phyloP scores from a whole-genome alignment of 1,284 basidiomycete genomes.

The Ceratobasidium sp. region DNA sequence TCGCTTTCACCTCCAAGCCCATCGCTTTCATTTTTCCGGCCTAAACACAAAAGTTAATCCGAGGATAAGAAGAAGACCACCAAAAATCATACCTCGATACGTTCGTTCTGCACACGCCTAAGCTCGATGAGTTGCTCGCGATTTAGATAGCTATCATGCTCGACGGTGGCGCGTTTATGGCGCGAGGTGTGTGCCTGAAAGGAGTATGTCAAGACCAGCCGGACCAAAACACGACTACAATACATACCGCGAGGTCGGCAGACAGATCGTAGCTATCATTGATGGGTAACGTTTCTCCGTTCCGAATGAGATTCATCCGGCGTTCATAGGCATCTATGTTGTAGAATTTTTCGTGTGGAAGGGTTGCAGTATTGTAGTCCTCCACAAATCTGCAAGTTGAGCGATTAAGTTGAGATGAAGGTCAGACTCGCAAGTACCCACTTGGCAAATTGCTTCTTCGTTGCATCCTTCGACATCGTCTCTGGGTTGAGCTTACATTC shows the following conservation, averaged over 20 bases:
- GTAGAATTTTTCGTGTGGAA: conserved; percentile 93
- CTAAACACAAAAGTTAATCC: conserved; percentile 57
- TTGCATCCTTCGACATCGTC: conserved; percentile 83
- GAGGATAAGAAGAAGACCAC: no score
- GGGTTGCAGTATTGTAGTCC: conserved; percentile 90
- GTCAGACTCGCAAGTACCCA: conserved; percentile 60
- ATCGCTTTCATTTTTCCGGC: conserved; percentile 84
- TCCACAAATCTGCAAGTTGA: conserved; percentile 62
- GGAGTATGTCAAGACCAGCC: background rate
- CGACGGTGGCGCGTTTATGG: conserved; percentile 70
- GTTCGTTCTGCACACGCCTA: conserved; percentile 82
- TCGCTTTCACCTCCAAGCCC: conserved; percentile 84
- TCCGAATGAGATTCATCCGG: conserved; percentile 82
- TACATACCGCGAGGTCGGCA: conserved; percentile 73
- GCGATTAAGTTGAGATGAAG: background rate
- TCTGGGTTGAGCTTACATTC: conserved; percentile 90
- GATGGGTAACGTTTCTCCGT: conserved; percentile 81
- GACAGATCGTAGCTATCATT: conserved; percentile 76
- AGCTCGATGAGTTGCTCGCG: conserved; percentile 84
- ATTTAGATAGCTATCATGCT: conserved; percentile 78
- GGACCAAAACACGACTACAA: background rate
- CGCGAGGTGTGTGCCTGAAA: conserved; percentile 68
- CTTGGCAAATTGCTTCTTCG: conserved; percentile 82
- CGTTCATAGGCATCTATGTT: conserved; percentile 83
- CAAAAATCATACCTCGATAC: conserved; percentile 69